Base-by-base conservation (phyloP, 2,329 filamentous ascomycete species). In the Graphilbum ipis-grandicollis region DNA sequence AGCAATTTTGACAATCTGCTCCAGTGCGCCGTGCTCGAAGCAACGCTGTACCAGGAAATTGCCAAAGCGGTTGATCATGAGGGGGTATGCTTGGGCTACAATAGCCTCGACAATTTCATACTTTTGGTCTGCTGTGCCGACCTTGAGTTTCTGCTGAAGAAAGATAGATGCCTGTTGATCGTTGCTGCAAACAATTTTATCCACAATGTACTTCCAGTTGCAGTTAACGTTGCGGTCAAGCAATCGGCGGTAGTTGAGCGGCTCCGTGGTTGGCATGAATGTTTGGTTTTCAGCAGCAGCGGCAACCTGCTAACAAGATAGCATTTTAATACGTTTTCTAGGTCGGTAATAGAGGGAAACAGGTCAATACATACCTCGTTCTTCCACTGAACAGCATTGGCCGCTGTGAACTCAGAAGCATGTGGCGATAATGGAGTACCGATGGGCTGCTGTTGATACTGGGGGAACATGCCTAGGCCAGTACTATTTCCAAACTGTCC, bases 111-210 rank as follows among this genome's bases (percentile, higher is more conserved):
- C 84, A 45, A 98, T 96, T 46, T 93, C 86, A 50, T 83, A 93
- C 58, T 96, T 98, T 56, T 96, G 90, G 51, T 96, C 86, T 0
- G 78, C 68, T 4, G 86, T 94, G 41, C 86, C 86, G 43, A 94
- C 81, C 62, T 98, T 98, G 48, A 98, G 79, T 63, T 98, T 98
- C 60, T 98, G 90, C 56, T 98, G 90, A 32, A 98, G 66, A 59
- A 98, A 98, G 50, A 98, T 96, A 2, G 90, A 98, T 9, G 92
- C 90, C 58, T 98, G 90, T 57, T 98, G 90, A 52, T 98, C 90
- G 56, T 98, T 96, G 62, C 86, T 94, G 71, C 84, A 92, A 46
- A 98, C 86, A 53, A 98, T 98, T 66, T 96, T 96, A 63, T 98
- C 88, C 38, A 98, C 90, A 48, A 98, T 94, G 55, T 93, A 94